phyloP scores from a whole-genome alignment of 495 filamentous ascomycete genomes.

The Cryomyces minteri region DNA sequence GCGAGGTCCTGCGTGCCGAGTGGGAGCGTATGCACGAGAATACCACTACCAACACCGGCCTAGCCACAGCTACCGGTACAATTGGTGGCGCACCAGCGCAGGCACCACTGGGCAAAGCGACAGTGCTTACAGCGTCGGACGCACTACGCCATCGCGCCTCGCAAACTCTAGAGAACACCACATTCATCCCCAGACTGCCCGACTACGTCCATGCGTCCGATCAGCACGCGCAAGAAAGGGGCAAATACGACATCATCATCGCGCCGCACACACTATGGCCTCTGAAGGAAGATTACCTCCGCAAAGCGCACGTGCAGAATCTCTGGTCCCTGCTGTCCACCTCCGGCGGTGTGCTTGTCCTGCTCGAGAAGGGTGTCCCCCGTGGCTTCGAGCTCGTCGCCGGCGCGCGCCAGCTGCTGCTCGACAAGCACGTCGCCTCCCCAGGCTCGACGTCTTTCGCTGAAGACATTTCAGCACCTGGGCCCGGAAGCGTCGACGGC shows the following conservation, averaged over 20 bases:
- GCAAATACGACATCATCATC: slow-evolving; percentile 78
- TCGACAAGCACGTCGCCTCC: slow-evolving; percentile 56
- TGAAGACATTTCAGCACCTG: slow-evolving; percentile 8
- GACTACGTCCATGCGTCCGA: slow-evolving; percentile 52
- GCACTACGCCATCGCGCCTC: slow-evolving; percentile 58
- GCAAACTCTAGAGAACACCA: slow-evolving; percentile 66
- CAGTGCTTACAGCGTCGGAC: slow-evolving; percentile 43
- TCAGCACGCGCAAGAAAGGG: slow-evolving; percentile 35
- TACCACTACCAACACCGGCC: slow-evolving; percentile 4
- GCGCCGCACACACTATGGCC: slow-evolving; percentile 68
- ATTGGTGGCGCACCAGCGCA: slow-evolving; percentile 18
- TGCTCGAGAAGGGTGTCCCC: slow-evolving; percentile 83
- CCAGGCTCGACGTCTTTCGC: slow-evolving; percentile 26
- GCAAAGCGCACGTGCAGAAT: slow-evolving; percentile 62
- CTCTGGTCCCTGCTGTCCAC: slow-evolving; percentile 76
- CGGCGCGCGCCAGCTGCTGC: slow-evolving; percentile 55
- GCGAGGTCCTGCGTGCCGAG: slow-evolving; percentile 63
- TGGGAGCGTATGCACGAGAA: slow-evolving; percentile 48
- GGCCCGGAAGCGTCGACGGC: slow-evolving; percentile 19
- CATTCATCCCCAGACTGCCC: slow-evolving; percentile 82
- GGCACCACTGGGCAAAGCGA: slow-evolving; percentile 36
- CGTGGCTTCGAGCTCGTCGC: slow-evolving; percentile 86
- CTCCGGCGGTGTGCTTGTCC: slow-evolving; percentile 67
- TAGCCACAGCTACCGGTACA: no score
- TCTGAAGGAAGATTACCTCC: slow-evolving; percentile 49